Base-by-base conservation (phyloP, 164 flowering plant genomes). In the Chimonanthus praecox region DNA sequence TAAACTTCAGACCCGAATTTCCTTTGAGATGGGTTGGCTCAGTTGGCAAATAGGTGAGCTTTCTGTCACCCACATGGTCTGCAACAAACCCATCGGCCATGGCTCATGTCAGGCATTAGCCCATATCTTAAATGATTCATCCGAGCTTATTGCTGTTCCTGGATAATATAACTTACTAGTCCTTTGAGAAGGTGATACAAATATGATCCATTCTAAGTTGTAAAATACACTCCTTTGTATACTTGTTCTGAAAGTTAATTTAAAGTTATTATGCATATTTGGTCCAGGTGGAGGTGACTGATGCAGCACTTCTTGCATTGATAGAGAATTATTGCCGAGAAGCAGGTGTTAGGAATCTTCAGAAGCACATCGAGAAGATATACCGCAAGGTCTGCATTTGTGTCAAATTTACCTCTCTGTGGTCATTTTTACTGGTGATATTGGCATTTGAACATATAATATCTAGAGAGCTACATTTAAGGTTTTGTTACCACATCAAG, bases 341-440 rank as follows among this genome's bases (percentile, higher is more conserved):
- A 85, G 92, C 99, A 64, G 99, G 99, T 15, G 99, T 96, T 20
- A 81, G 99, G 18, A 96, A 89, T 83, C 92, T 96, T 49, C 98
- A 96, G 65, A 93, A 93, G 79, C 98, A 96, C 16, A 96, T 96
- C 72, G 99, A 94, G 77, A 96, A 96, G 83, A 94, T 96, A n/a
- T 96, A 90, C 77, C 92, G 99, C 72, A 96, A 96, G 97, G 99
- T 91, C 66, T 74, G 81, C 67, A 71, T 62, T 72, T 68, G 4
- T 51, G 58, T 51, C 9, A 51, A 9, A 11, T 8, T 7, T 50
- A 50, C 0, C 33, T 33, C 33, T 33, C 1, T 33, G 33, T 33
- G 33, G 33, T 33, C 2, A 33, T 33, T 33, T 33, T 33, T 33
- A 1, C 33, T 33, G 33, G 33, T 33, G 33, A 33, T 33, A 33